Evolutionary conservation across 1,284 basidiomycete genomes (phyloP), one percentile per base, ranked within the genome.

Genomic region (Rhodotorula sp.): DNA sequence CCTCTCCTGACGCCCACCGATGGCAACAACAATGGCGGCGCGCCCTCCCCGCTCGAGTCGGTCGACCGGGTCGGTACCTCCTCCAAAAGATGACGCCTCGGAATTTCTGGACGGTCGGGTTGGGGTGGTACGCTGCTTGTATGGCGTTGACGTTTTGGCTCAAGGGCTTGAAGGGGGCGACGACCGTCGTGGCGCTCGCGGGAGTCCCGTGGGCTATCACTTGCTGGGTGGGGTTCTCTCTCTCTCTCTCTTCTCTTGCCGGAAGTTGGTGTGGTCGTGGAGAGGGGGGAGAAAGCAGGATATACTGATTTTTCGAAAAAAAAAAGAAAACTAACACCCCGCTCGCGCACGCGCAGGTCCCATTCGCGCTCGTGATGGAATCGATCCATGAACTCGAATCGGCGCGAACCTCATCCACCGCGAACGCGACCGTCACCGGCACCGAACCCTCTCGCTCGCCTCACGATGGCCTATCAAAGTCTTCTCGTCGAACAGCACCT

Each of bases 131-230:
- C 82, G 87, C 86, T 18, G 62, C 89, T 26, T 83, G 95, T 69
- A 93, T 91, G 77, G 85, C 89, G 74, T 89, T 87, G 54, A 94
- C 93, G 0, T 91, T 95, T 82, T 91, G 91, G 80, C 87, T 95
- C 77, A 84, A 83, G 19, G 90, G 87, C n/a, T 87, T 90, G 3
- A 77, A 79, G 28, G 87, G 87, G 0, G 94, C 93, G 15, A 91
- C 90, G 18, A 80, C 88, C 34, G 87, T 91, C 77, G 91, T 97
- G 65, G 88, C 88, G 64, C 80, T 94, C 54, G 87, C 94, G 21
- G 94, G 94, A 55, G 90, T 97, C 54, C 92, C 90, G 79, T 97
- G 94, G 94, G 92, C 93, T 2, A 90, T 97, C 31, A 92, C 93
- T 0, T 87, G 88, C 80, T 92, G 91, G 91, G 90, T 78, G 23